These are phyloP conservation scores for Pterocarpus santalinus DNA, from an alignment of 306 rosid genomes.

Conservation along the genomic window DNA sequence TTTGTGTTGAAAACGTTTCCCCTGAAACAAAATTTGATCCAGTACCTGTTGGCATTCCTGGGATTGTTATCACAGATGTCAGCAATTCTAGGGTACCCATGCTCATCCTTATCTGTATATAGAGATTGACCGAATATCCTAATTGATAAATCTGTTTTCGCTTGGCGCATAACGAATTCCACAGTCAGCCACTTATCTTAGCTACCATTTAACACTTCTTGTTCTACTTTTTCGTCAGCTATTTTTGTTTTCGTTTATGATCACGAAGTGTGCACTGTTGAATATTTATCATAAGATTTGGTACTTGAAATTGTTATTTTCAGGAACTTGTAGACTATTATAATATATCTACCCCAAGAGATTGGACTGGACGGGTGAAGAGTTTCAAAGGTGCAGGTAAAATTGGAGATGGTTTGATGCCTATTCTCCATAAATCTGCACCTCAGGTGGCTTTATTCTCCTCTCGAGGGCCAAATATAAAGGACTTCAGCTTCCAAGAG, in stretches of 20 bases:
- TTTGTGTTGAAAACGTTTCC: constrained; percentile 90
- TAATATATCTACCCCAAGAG: constrained; percentile 88
- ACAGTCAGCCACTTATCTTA: constrained; percentile 27
- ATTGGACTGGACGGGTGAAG: constrained; percentile 97
- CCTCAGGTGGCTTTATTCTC: constrained; percentile 97
- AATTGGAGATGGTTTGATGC: constrained; percentile 92
- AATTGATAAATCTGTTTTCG: constrained; percentile 25
- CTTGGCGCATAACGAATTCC: constrained; percentile 13
- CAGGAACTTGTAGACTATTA: constrained; percentile 95
- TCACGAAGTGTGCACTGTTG: constrained; percentile 22
- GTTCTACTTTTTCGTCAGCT: constrained; percentile 22
- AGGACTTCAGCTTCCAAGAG: constrained; percentile 93
- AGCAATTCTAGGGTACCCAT: constrained; percentile 79
- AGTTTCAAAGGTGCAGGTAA: constrained; percentile 84
- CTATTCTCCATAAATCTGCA: constrained; percentile 94
- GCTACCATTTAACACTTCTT: constrained; percentile 26
- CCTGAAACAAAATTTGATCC: constrained; percentile 97
- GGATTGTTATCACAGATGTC: constrained; percentile 85
- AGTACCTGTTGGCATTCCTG: constrained; percentile 92
- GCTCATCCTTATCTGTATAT: constrained; percentile 26
- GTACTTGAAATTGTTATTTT: constrained; percentile 42
- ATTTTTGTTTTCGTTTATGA: constrained; percentile 22
- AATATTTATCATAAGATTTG: constrained; percentile 32
- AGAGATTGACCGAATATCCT: constrained; percentile 25
- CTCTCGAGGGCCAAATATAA: constrained; percentile 95